Percentiles rank a stretch among this genome's conserved stretches.
These are phyloP conservation scores for Rhizopogon hawkerae DNA, from an alignment of 1,284 basidiomycete genomes.

Conservation along the genomic window DNA sequence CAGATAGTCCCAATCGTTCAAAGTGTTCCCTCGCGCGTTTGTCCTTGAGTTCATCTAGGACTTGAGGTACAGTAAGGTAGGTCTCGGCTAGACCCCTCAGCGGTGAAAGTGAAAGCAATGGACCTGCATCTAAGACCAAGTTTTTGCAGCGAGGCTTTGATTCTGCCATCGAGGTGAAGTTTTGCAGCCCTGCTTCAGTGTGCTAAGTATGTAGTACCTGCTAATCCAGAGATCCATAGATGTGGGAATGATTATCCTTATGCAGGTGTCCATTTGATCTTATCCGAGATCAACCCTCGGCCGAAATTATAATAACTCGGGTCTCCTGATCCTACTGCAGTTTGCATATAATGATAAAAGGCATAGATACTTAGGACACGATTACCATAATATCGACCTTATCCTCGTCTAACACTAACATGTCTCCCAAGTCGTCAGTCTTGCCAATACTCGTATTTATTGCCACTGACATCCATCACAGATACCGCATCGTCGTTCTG, in stretches of 20 bases:
- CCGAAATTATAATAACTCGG: constrained; percentile 1
- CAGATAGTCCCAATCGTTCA: constrained; percentile 62
- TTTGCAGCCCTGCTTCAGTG: background rate
- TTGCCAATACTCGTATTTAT: constrained; percentile 2
- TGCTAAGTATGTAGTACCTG: background rate
- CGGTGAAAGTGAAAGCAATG: constrained; percentile 79
- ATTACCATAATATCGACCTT: constrained; percentile 2
- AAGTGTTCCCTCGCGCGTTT: constrained; percentile 80
- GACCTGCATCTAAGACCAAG: constrained; percentile 88
- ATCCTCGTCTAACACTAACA: constrained; percentile 14
- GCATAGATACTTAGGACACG: background rate
- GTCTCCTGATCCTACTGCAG: too few species aligned
- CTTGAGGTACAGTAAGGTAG: constrained; percentile 83
- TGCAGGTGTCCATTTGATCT: background rate
- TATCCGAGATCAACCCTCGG: constrained; percentile 1
- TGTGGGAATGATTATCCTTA: constrained; percentile 6
- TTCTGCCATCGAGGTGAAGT: constrained; percentile 18
- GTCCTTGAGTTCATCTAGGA: constrained; percentile 84
- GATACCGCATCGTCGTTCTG: constrained; percentile 83
- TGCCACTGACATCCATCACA: constrained; percentile 23
- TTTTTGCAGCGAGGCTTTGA: constrained; percentile 52
- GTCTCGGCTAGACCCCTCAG: constrained; percentile 75
- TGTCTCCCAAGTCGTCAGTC: constrained; percentile 36
- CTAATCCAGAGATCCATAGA: background rate
- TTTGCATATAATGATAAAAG: background rate